Evolutionary conservation across 768 basidiomycete genomes (phyloP), one percentile per base, ranked within the genome.

Genomic region (Russula emetica): DNA sequence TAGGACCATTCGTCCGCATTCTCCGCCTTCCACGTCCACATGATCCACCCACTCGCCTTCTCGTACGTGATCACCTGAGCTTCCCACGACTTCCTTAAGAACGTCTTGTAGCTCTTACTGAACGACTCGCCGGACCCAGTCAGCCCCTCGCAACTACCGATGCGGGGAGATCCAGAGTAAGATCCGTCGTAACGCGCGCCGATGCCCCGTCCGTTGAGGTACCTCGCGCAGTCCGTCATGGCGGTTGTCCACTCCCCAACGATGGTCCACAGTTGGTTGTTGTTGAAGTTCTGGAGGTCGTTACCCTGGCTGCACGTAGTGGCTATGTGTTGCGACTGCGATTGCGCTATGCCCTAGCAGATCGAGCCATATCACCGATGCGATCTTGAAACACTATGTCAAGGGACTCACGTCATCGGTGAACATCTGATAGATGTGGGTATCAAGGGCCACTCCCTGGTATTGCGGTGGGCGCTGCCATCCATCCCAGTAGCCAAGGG

Each of bases 211-310:
- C 94, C 94, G 69, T 95, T 96, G 53, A 96, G 78, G 74, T 89
- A 89, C 70, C 81, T 86, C 14, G 86, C 86, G 67, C 90, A 91
- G 69, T 92, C 92, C 11, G 83, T 92, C 56, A 80, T 75, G 5
- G 87, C 88, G 4, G 88, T 82, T 0, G 88, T 85, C 86, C 90
- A 97, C 76, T 97, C 94, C 45, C 94, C 93, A 16, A 94, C 91
- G 50, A 94, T 78, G 20, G 83, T 79, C 92, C 92, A 94, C 36
- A 94, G 80, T 45, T 83, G 78, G 42, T 67, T 59, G 1, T n/a
- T 5, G 24, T 63, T 40, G 67, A 84, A 85, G n/a, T 70, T 67
- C 0, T 80, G 71, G 10, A 92, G 79, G 2, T 76, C 68, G 20
- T 76, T 73, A 14, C 74, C 78, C 47, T 74, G 70, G 56, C 68